phyloP scores from a whole-genome alignment of 805 yeast genomes.

The Wickerhamiella occidentalis region DNA sequence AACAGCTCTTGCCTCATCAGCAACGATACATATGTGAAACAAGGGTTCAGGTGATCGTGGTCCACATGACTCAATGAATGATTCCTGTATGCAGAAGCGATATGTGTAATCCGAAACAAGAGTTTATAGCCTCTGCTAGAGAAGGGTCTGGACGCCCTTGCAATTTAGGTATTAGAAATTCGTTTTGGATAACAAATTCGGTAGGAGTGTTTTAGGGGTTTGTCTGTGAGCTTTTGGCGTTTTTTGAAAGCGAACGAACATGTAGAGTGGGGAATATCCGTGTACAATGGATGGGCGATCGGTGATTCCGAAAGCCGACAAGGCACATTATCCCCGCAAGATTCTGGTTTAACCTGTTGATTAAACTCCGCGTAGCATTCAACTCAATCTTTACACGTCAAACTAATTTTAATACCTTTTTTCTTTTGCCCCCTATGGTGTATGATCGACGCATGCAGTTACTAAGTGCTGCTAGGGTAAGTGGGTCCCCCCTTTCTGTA shows the following conservation, averaged over 20 bases:
- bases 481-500: background rate
- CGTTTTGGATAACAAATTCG: too few relatives aligned
- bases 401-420: too few relatives aligned
- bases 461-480: background rate
- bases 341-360: too few relatives aligned
- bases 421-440: too few relatives aligned
- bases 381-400: too few relatives aligned
- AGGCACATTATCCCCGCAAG: background rate
- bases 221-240: background rate
- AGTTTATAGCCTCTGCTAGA: too few relatives aligned
- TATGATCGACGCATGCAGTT: background rate
- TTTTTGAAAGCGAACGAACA: background rate
- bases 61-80: background rate
- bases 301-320: too few relatives aligned
- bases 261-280: background rate
- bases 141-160: too few relatives aligned
- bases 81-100: constrained; percentile 2
- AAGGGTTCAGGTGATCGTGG: background rate
- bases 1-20: background rate
- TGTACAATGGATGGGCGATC: too few relatives aligned
- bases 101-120: background rate
- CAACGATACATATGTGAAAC: background rate
- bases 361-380: too few relatives aligned
- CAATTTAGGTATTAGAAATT: too few relatives aligned
- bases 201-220: too few relatives aligned